Evolutionary conservation across 148 eudicot genomes (phyloP).

Genomic region (Drosera capensis): DNA sequence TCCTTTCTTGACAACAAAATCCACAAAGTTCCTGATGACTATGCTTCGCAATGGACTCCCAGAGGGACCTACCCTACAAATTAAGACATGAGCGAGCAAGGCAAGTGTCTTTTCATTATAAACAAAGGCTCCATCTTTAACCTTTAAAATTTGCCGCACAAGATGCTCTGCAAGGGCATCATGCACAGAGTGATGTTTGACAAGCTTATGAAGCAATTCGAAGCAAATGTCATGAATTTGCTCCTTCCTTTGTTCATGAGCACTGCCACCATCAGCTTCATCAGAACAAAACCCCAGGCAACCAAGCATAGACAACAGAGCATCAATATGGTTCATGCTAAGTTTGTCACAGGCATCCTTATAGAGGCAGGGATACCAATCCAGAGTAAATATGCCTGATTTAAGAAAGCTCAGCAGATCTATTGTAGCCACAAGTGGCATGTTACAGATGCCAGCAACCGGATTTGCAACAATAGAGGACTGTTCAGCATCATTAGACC

Average conservation of each 20-base stretch:
- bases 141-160: conserved; percentile 42
- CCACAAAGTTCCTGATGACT: conserved; percentile 37
- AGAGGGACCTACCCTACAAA: conserved; percentile 43
- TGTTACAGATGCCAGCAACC: conserved; percentile 32
- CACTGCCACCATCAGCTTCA: conserved; percentile 32
- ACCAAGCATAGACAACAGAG: conserved; percentile 50
- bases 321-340: conserved; percentile 40
- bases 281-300: conserved; percentile 38
- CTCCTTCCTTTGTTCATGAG: conserved; percentile 40
- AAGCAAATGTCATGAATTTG: conserved; percentile 57
- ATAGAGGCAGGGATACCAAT: conserved; percentile 50
- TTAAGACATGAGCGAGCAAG: conserved; percentile 58
- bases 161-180: conserved; percentile 60
- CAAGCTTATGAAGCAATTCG: conserved; percentile 58
- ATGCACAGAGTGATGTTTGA: conserved; percentile 40
- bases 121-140: conserved; percentile 52
- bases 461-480: conserved; percentile 39
- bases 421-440: conserved; percentile 62
- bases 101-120: conserved; percentile 77
- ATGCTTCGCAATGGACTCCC: conserved; percentile 64
- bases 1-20: conserved; percentile 47
- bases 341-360: conserved; percentile 53
- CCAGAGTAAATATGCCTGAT: conserved; percentile 48
- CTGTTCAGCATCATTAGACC: conserved; percentile 75
- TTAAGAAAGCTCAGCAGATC: conserved; percentile 55